These are phyloP conservation scores for Micractinium conductrix DNA, from an alignment of 139 green algal genomes.

Conservation along the genomic window DNA sequence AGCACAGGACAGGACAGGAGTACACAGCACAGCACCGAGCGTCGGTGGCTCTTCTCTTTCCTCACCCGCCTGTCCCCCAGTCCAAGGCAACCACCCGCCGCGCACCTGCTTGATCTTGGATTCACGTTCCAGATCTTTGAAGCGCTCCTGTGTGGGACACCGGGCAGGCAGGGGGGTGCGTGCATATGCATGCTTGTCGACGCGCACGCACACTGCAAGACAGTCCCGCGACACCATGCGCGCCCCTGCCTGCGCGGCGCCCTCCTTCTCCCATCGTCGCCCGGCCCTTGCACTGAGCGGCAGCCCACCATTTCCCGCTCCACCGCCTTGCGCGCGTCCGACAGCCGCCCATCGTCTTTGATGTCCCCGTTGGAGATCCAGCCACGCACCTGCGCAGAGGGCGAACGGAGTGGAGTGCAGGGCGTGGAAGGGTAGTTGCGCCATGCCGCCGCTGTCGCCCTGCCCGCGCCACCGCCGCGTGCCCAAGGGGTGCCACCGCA, in stretches of 20 bases:
- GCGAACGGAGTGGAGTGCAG: neutral
- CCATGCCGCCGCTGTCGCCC: neutral
- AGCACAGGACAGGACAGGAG: too few relatives aligned
- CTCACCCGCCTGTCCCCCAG: too few relatives aligned
- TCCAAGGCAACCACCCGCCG: neutral
- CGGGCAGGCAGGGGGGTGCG: too few relatives aligned
- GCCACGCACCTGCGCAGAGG: conserved; percentile 12
- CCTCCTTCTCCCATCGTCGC: too few relatives aligned
- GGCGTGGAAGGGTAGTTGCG: neutral
- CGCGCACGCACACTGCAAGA: too few relatives aligned
- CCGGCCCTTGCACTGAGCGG: too few relatives aligned
- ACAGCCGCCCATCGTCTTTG: conserved; percentile 28
- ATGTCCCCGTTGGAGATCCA: conserved; percentile 34
- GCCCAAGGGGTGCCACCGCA: too few relatives aligned
- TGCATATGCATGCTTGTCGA: too few relatives aligned
- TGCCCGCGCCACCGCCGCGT: neutral
- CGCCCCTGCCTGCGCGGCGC: too few relatives aligned
- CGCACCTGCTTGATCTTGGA: conserved; percentile 42
- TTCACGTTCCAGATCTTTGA: conserved; percentile 46
- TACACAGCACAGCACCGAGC: too few relatives aligned
- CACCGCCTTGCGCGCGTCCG: conserved; percentile 32
- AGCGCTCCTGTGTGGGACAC: conserved; percentile 53
- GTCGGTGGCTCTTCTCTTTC: too few relatives aligned
- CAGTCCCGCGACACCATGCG: too few relatives aligned
- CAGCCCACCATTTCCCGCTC: conserved; percentile 50